Evolutionary conservation across 805 yeast species (phyloP).

Genomic region (Wickerhamomyces chambardii): DNA sequence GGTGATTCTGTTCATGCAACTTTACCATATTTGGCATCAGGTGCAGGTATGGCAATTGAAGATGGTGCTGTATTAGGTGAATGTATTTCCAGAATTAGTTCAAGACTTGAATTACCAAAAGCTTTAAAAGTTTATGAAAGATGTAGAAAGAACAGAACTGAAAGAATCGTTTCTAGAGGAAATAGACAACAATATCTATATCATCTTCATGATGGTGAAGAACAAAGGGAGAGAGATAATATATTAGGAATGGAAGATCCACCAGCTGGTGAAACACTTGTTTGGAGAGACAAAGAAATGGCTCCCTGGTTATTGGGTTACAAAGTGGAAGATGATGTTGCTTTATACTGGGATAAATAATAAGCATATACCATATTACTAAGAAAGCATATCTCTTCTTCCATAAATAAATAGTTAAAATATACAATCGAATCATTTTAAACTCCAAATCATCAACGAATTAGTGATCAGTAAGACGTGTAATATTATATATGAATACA

Average conservation of each 20-base stretch:
- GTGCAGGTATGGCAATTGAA: slow-evolving; percentile 26
- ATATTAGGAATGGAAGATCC: slow-evolving; percentile 8
- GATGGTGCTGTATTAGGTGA: slow-evolving; percentile 23
- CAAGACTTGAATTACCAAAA: slow-evolving; percentile 13
- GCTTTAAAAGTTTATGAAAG: slow-evolving; percentile 11
- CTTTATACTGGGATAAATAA: neutral
- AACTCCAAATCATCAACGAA: no score
- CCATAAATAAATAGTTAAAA: no score
- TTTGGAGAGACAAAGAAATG: slow-evolving; percentile 19
- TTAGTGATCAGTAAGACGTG: no score
- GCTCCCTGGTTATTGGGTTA: slow-evolving; percentile 20
- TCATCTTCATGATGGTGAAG: slow-evolving; percentile 21
- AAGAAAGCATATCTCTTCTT: no score
- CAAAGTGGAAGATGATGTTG: slow-evolving; percentile 19
- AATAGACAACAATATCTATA: slow-evolving; percentile 14
- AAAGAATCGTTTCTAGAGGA: slow-evolving; percentile 16
- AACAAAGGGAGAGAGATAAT: slow-evolving; percentile 17
- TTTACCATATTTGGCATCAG: slow-evolving; percentile 22
- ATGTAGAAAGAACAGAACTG: slow-evolving; percentile 18
- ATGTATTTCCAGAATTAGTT: slow-evolving; percentile 10
- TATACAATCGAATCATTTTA: no score
- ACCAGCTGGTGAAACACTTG: slow-evolving; percentile 13
- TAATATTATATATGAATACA: no score
- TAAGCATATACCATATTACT: no score
- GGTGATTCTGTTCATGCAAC: slow-evolving; percentile 27